Conservation (phyloP, 768 basidiomycete species). For the Leucosporidium yakuticum region DNA sequence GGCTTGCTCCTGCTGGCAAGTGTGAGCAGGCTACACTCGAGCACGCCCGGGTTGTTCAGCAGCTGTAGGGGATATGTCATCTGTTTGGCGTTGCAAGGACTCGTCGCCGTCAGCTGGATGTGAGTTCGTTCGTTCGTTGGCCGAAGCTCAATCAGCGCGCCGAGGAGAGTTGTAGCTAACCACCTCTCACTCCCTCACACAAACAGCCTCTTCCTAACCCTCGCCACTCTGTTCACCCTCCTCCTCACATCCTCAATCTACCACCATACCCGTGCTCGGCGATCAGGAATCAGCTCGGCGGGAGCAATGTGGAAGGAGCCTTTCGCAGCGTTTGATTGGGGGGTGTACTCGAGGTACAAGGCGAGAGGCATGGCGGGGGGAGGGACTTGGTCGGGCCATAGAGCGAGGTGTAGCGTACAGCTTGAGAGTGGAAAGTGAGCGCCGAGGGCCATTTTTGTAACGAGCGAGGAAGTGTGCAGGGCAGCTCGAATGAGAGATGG, state of each 20-base stretch:
- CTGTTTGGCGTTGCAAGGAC: slow-evolving; percentile 23
- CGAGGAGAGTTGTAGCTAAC: not conserved
- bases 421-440: too few relatives aligned
- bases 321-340: not conserved
- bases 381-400: not conserved
- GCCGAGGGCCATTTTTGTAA: too few relatives aligned
- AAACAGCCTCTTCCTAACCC: slow-evolving; percentile 4
- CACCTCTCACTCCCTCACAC: too few relatives aligned
- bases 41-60: slow-evolving; percentile 25
- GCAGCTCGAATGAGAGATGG: too few relatives aligned
- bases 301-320: not conserved
- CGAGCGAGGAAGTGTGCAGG: too few relatives aligned
- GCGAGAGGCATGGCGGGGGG: not conserved
- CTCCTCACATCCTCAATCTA: slow-evolving; percentile 3
- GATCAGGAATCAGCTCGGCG: not conserved
- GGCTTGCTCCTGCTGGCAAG: not conserved
- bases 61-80: slow-evolving; percentile 24
- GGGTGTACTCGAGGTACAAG: not conserved
- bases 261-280: too few relatives aligned
- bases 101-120: slow-evolving; percentile 18
- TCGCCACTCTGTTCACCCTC: slow-evolving; percentile 11
- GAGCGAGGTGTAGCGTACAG: not conserved
- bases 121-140: not conserved
- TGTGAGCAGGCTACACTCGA: slow-evolving; percentile 9
- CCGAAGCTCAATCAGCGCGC: not conserved